These are phyloP conservation scores for Dacryopinax primogenitus DNA, from an alignment of 768 basidiomycete species.

Conservation along the genomic window DNA sequence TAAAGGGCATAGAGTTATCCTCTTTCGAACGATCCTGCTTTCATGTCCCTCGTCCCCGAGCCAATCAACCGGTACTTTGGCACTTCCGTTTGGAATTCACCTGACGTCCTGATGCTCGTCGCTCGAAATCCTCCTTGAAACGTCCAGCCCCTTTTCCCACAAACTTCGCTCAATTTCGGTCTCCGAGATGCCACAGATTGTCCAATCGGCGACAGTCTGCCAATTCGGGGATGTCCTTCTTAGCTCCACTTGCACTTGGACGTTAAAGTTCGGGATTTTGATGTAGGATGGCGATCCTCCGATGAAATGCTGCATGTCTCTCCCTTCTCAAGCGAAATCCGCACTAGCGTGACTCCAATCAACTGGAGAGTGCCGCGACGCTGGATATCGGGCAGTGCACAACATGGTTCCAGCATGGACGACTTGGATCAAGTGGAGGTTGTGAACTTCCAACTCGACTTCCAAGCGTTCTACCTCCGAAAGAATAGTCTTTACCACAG, in stretches of 20 bases:
- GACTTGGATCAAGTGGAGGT: too few species aligned
- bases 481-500: too few species aligned
- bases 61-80: background rate
- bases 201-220: background rate
- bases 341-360: too few species aligned
- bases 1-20: background rate
- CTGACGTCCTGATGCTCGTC: background rate
- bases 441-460: too few species aligned
- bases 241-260: background rate
- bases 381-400: too few species aligned
- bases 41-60: background rate
- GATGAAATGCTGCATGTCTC: too few species aligned
- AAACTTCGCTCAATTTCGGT: background rate
- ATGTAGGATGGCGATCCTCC: too few species aligned
- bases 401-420: too few species aligned
- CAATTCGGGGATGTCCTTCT: background rate
- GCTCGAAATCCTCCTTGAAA: constrained; percentile 5
- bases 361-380: too few species aligned
- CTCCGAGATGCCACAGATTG: background rate
- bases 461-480: too few species aligned
- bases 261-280: background rate
- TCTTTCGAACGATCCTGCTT: background rate
- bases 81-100: background rate
- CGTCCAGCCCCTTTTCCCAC: background rate
- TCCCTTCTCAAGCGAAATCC: too few species aligned